Base-by-base conservation (phyloP, 441 rosid genomes). In the Adansonia grandidieri region DNA sequence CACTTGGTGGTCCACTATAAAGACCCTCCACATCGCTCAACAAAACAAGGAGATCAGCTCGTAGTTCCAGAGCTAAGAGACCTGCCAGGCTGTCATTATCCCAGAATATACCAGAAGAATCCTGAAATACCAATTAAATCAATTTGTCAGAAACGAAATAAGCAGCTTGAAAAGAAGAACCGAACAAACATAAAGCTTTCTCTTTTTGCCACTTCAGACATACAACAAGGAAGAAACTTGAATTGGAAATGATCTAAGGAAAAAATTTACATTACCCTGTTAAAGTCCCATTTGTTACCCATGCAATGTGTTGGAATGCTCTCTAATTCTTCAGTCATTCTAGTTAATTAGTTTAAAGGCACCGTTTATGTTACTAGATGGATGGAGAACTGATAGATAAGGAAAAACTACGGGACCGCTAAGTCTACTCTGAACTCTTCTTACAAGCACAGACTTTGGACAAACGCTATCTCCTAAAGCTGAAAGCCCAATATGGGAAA, bases 1-100 rank as follows among this genome's bases (percentile, higher is more conserved):
- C 84, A 50, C 79, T 71, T 24, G 86, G 86, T 4, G 84, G 86
- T 22, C 86, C 86, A 45, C 82, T 83, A 40, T 80, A 83, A 24
- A 83, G 82, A 48, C 86, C 86, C 56, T 83, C 86, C 17, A 83
- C 86, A 71, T 83, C 86, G 48, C 86, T 83, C 70, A 83, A 50
- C 64, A 83, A 53, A 48, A 83, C 58, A 71, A 83, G 86, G 65
- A 83, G 86, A 78, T 77, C 79, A 66, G 79, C 79, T 53, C 66
- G 19, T 54, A 77, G 56, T 58, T 77, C 79, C 44, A 77, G 50
- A 14, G 84, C 86, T 56, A 83, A 63, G 57, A 83, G 78, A 65
- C 80, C 84, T 17, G 86, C 84, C 42, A 83, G 64, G 62, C 84
- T 83, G 73, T 83, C 84, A 66, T 83, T 83, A 48, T 83, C 86